Evolutionary conservation across 192 early-diverging fungal genomes (phyloP).

Genomic region (Coemansia sp.): DNA sequence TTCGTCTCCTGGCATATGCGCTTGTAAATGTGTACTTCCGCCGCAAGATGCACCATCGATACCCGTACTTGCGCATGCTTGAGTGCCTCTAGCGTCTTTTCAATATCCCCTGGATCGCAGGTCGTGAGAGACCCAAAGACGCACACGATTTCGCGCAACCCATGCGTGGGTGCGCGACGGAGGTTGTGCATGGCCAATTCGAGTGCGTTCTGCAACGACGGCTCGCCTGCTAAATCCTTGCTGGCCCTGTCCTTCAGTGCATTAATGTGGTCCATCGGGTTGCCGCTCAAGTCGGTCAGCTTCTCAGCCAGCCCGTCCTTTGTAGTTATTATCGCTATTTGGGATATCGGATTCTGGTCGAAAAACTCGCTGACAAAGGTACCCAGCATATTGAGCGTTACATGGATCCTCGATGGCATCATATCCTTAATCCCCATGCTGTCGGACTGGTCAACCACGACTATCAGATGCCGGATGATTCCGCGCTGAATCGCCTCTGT

Average conservation of each 20-base stretch:
- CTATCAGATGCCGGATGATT: constrained; percentile 78
- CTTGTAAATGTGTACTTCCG: constrained; percentile 85
- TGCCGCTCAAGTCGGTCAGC: constrained; percentile 81
- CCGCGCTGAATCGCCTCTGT: constrained; percentile 74
- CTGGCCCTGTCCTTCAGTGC: constrained; percentile 67
- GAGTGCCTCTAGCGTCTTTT: constrained; percentile 72
- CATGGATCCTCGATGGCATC: constrained; percentile 76
- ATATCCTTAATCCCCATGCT: constrained; percentile 87
- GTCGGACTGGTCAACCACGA: constrained; percentile 82
- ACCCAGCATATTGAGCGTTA: constrained; percentile 63
- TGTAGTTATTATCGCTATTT: constrained; percentile 80
- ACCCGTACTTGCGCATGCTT: constrained; percentile 73
- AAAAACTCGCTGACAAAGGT: constrained; percentile 87
- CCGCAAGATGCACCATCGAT: constrained; percentile 85
- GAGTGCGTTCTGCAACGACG: constrained; percentile 90
- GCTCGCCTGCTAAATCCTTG: constrained; percentile 77
- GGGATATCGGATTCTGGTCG: constrained; percentile 94
- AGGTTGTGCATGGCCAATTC: constrained; percentile 78
- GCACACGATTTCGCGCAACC: constrained; percentile 83
- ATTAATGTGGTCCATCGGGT: constrained; percentile 78
- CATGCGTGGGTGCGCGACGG: constrained; percentile 83
- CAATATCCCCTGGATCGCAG: constrained; percentile 92
- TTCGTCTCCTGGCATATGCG: constrained; percentile 72
- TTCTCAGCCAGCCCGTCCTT: constrained; percentile 85
- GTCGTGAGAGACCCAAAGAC: constrained; percentile 87